Conservation (phyloP, 257 asterid genomes). For the Salvia splendens region DNA sequence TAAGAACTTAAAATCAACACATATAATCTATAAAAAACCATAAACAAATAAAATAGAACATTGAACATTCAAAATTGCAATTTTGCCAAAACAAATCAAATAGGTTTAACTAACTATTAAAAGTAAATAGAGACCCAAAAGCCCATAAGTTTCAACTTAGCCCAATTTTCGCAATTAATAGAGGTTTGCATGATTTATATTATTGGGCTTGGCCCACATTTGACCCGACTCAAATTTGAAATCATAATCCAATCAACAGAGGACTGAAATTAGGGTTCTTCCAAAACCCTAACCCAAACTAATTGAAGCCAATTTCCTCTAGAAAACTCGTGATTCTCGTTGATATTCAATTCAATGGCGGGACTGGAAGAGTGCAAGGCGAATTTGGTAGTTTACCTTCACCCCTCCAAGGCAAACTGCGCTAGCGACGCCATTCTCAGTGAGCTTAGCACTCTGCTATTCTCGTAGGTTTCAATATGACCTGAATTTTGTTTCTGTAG, state of each 20-base stretch:
- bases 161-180: background rate
- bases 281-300: conserved; percentile 20
- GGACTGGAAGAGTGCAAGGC: conserved; percentile 60
- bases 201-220: conserved; percentile 17
- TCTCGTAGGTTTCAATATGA: conserved; percentile 46
- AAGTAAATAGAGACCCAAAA: background rate
- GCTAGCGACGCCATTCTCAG: conserved; percentile 52
- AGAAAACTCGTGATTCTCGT: background rate
- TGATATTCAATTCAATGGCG: conserved; percentile 48
- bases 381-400: conserved; percentile 52
- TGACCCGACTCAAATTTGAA: background rate
- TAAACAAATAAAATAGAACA: too few relatives aligned
- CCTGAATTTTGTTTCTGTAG: background rate
- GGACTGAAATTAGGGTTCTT: background rate
- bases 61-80: too few relatives aligned
- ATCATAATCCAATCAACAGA: background rate
- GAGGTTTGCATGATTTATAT: too few relatives aligned
- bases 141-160: background rate
- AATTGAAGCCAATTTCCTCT: conserved; percentile 1
- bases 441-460: conserved; percentile 72
- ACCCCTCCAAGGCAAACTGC: conserved; percentile 63
- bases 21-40: too few relatives aligned
- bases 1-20: too few relatives aligned
- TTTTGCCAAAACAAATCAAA: too few relatives aligned
- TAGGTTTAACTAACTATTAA: too few relatives aligned